These are phyloP conservation scores for Aspergillus carlsbadensis DNA, from an alignment of 495 filamentous ascomycete genomes.

Conservation along the genomic window DNA sequence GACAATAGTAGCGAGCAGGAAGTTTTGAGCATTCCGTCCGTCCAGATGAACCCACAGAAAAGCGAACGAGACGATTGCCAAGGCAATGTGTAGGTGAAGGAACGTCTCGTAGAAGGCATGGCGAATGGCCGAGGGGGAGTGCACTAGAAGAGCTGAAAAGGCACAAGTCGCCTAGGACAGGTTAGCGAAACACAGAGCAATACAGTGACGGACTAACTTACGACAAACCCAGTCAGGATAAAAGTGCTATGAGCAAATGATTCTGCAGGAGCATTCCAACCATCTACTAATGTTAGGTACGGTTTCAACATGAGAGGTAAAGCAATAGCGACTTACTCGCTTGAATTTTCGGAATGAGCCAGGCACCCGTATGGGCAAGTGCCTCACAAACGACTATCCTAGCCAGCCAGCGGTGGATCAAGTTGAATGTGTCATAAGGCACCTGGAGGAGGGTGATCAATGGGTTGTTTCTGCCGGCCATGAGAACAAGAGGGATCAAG, in stretches of 20 bases:
- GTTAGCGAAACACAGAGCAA: constrained; percentile 12
- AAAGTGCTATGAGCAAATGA: constrained; percentile 53
- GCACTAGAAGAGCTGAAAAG: constrained; percentile 58
- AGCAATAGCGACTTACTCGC: constrained; percentile 35
- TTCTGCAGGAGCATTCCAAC: constrained; percentile 58
- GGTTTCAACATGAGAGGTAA: neutral
- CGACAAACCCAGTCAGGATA: constrained; percentile 54
- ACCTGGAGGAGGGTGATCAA: constrained; percentile 63
- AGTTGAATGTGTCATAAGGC: constrained; percentile 75
- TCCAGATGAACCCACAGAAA: constrained; percentile 72
- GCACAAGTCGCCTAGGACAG: constrained; percentile 38
- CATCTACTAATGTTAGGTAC: constrained; percentile 33
- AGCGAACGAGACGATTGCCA: constrained; percentile 61
- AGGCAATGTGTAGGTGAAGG: constrained; percentile 73
- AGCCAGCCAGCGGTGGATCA: constrained; percentile 77
- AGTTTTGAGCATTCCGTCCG: constrained; percentile 61
- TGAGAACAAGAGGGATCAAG: constrained; percentile 70
- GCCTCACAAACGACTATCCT: constrained; percentile 68
- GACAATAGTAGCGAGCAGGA: constrained; percentile 64
- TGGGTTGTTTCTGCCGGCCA: constrained; percentile 70
- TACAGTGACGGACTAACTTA: constrained; percentile 29
- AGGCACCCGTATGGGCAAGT: constrained; percentile 61
- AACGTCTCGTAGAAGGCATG: constrained; percentile 98
- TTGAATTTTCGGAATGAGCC: constrained; percentile 67
- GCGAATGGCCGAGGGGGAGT: constrained; percentile 72